These are phyloP conservation scores for Rachicladosporium sp. DNA, from an alignment of 2,329 filamentous ascomycete species.

Conservation along the genomic window DNA sequence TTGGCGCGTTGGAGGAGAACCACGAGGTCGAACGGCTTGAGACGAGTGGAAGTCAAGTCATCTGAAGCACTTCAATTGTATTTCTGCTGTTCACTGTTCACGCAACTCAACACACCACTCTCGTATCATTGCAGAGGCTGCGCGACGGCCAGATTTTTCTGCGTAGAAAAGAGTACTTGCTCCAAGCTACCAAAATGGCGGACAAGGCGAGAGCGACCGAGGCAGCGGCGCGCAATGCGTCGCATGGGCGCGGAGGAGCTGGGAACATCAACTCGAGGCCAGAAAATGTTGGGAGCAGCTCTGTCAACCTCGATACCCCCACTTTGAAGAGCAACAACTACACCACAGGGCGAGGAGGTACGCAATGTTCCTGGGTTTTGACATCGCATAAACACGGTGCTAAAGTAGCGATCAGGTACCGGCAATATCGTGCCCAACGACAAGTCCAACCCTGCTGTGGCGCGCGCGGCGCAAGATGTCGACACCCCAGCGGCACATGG, in stretches of 20 bases:
- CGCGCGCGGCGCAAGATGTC: slow-evolving; percentile 74
- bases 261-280: slow-evolving; percentile 37
- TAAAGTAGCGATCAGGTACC: slow-evolving; percentile 36
- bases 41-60: no score
- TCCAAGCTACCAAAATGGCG: neutral
- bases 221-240: slow-evolving; percentile 1
- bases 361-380: slow-evolving; percentile 13
- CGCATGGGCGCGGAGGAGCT: slow-evolving; percentile 64
- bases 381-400: neutral
- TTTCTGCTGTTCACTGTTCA: no score
- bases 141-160: no score
- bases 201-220: slow-evolving; percentile 1
- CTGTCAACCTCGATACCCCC: slow-evolving; percentile 63
- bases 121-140: no score
- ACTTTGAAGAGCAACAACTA: slow-evolving; percentile 72
- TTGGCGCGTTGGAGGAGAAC: no score
- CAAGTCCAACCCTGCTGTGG: slow-evolving; percentile 45
- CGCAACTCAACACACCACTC: no score
- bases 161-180: no score
- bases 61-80: no score
- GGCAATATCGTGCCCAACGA: slow-evolving; percentile 82
- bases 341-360: slow-evolving; percentile 80
- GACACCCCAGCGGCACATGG: slow-evolving; percentile 36
- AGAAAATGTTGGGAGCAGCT: slow-evolving; percentile 20
- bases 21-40: no score